Base-by-base conservation (phyloP, 2,329 filamentous ascomycete genomes). In the Didymella arachidicola region DNA sequence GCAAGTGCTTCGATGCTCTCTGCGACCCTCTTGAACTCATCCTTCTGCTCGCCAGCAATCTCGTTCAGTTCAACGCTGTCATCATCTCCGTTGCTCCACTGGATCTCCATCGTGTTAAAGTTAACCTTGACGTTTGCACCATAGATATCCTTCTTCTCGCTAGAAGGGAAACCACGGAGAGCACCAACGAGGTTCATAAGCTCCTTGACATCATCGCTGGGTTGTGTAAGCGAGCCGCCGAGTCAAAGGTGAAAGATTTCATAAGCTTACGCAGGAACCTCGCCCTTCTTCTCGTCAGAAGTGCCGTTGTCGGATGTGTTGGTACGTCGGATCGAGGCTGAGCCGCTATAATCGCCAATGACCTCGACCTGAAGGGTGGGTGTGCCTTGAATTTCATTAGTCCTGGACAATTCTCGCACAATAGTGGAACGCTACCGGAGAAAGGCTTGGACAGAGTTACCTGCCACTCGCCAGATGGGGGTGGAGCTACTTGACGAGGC, bases 381-480 rank as follows among this genome's bases (percentile, higher is more conserved):
- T 42, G 65, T 51, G 27, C 66, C 66, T 69, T 3, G 3, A 3
- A 2, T 36, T 32, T 16, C 16, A 14, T 32, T 4, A 32, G 12
- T 14, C 11, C 8, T 14, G 22, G 22, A 22, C 1, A 16, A 32
- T 1, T 16, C 16, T 36, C 16, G 3, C 16, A n/a, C 1, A 18
- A n/a, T 4, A 7, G 16, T 8, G 27, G 2, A 32, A 29, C 25
- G 26, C 58, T 65, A 66, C 77, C 78, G 8, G 59, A 61, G 48
- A 67, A 69, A 1, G 65, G 65, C 61, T 67, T 65, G 36, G 60
- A 64, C 1, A 71, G 57, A 6, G 64, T 60, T 22, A 89, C 88
- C 63, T 98, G 95, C 93, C 84, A 87, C 60, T 88, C 94, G 57
- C 88, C 90, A 60, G 88, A 92, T 71, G 94, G 94, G 51, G 93